These are phyloP conservation scores for Blattamonas nauphoetae DNA, from an alignment of 78 protist species.

Conservation along the genomic window DNA sequence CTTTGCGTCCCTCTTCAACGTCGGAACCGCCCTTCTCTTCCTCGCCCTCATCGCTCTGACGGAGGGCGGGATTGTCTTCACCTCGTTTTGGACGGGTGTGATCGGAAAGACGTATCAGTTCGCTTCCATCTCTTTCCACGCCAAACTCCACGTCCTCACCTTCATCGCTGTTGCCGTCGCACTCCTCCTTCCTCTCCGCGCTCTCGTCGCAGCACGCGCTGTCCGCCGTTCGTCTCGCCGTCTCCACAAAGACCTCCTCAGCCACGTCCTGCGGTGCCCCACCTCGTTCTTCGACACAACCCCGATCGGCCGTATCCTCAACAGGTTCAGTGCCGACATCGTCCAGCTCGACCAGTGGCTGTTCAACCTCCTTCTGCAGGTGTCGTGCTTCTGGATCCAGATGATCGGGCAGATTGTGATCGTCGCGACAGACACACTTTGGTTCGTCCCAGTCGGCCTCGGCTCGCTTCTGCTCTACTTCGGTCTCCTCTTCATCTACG, in stretches of 20 bases:
- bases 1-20: not conserved
- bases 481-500: conserved; percentile 52
- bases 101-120: not conserved
- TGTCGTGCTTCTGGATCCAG: not conserved
- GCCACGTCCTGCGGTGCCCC: conserved; percentile 64
- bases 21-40: not conserved
- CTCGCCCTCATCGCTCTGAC: not conserved
- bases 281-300: conserved; percentile 90
- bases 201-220: not conserved
- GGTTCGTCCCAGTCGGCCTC: conserved; percentile 33
- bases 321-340: not conserved
- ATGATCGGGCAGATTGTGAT: conserved; percentile 31
- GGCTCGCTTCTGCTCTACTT: conserved; percentile 49
- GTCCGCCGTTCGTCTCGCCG: not conserved
- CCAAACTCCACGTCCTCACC: not conserved
- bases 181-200: not conserved
- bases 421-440: conserved; percentile 31
- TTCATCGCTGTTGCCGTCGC: not conserved
- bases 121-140: not conserved
- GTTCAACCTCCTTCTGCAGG: conserved; percentile 3
- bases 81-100: not conserved
- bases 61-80: not conserved
- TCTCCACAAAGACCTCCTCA: conserved; percentile 28
- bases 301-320: conserved; percentile 41
- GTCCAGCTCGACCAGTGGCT: not conserved